A percentile compares a stretch with the other conserved stretches of the same genome.
phyloP scores from a whole-genome alignment of 2,329 filamentous ascomycete genomes.

The Pseudogymnoascus sp. region DNA sequence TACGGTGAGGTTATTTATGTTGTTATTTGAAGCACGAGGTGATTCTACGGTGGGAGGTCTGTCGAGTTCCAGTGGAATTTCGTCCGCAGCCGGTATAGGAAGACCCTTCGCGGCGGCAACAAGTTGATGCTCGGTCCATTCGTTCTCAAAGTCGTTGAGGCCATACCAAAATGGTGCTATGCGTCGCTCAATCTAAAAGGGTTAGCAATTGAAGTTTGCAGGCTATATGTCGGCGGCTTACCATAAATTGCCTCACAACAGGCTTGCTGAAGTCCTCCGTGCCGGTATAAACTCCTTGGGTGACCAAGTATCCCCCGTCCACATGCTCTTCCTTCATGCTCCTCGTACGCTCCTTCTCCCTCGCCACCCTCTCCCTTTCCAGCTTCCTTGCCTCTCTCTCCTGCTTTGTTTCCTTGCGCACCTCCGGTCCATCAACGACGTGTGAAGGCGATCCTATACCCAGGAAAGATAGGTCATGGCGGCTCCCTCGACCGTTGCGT shows the following conservation, averaged over 20 bases:
- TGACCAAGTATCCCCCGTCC: conserved; percentile 90
- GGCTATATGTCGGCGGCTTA: conserved; percentile 35
- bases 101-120: conserved; percentile 80
- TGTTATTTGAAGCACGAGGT: conserved; percentile 46
- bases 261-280: conserved; percentile 88
- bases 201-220: conserved; percentile 16
- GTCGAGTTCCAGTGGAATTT: conserved; percentile 62
- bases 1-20: conserved; percentile 64
- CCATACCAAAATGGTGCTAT: conserved; percentile 95
- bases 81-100: conserved; percentile 73
- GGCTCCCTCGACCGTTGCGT: conserved; percentile 23
- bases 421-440: conserved; percentile 23
- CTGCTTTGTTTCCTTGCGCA: conserved; percentile 77
- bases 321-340: conserved; percentile 89
- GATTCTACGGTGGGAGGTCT: conserved; percentile 38
- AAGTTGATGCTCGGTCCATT: conserved; percentile 93
- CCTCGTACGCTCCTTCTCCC: conserved; percentile 76
- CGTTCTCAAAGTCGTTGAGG: conserved; percentile 76
- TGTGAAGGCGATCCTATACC: conserved; percentile 24
- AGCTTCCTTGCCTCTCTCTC: conserved; percentile 80
- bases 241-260: conserved; percentile 82
- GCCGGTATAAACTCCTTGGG: conserved; percentile 85
- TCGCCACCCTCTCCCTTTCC: conserved; percentile 67
- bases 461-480: conserved; percentile 27
- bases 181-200: conserved; percentile 71